Base-by-base conservation (phyloP, 2,329 filamentous ascomycete genomes). In the Parascedosporium putredinis region DNA sequence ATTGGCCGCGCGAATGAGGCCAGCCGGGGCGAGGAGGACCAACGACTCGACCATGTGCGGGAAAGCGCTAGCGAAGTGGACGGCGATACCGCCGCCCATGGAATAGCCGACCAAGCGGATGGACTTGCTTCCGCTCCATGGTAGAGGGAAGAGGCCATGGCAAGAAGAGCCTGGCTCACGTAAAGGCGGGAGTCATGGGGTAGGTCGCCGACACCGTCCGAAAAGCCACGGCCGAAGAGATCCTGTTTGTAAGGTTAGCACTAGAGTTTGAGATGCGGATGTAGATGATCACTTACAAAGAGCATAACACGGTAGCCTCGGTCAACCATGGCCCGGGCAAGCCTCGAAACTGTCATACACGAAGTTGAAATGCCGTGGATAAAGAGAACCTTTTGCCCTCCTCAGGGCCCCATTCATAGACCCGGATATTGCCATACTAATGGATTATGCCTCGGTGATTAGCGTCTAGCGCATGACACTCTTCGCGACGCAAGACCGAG, bases 301-400 rank as follows among this genome's bases (percentile, higher is more conserved):
- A 93, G 70, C 80, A 95, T 82, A 10, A 95, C 87, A 38, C 88
- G 78, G 60, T 81, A 90, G 27, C 87, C 86, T 47, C 75, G 75
- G 34, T 76, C 71, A 2, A 78, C 86, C 20, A 94, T 72, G 18
- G 72, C 74, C 57, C 81, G 71, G 24, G 87, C 85, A 29, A 94
- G 65, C 42, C 75, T 76, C 23, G 76, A 75, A 14, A 93, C 71
- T 1, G 86, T 82, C 57, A 90, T 77, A 62, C 84, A 88, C 0
- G 88, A 84, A 0, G 87, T 94, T 53, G 83, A 88, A 61, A 94
- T 91, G 42, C 88, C 88, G 62, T 94, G 88, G 7, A 95, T 72
- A 29, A 94, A 73, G 14, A 94, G 65, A 4, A 93, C 81, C 58
- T 86, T 90, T 43, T 77, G 6, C 88, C 88, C 49, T 78, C 65